Base-by-base conservation (phyloP, 176 grass and related monocot genomes). In the Rhynchospora breviuscula region DNA sequence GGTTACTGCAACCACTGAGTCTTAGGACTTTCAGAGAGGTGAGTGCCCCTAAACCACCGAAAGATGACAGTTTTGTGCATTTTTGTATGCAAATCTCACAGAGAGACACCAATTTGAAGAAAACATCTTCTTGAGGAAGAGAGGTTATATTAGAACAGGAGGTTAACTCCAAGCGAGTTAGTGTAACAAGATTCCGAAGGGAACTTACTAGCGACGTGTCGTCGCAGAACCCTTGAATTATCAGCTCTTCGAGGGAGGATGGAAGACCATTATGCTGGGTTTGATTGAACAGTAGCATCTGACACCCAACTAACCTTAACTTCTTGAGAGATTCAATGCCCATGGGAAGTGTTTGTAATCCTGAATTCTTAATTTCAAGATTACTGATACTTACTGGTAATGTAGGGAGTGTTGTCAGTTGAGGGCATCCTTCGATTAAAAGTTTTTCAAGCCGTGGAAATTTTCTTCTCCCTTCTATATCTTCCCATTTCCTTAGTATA, bases 381-480 rank as follows among this genome's bases (percentile, higher is more conserved):
- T 66, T 65, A 9, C 18, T 81, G 23, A 82, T 69, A 82, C 64
- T 87, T 2, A 3, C 10, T 62, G 79, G 68, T 84, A 88, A 15
- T 22, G 54, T 51, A 60, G 86, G 86, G 1, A 84, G 18, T 8
- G 46, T 2, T 15, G n/a, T 78, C 15, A 88, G 15, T 3, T 44
- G n/a, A 44, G 21, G 1, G 67, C 80, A 84, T 58, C 26, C 68
- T 76, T 88, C 69, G 11, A 88, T 63, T 6, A 75, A 21, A 6
- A 88, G 25, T 25, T 23, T 78, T 59, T 59, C 82, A 21, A 88
- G 43, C 23, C 74, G 35, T 65, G 45, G 45, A 19, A 82, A 79
- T 79, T 35, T 79, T 59, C 9, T 79, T 79, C 53, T 79, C 4
- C 77, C 54, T 79, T 79, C 77, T 58, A 60, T 79, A 35, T 79